Evolutionary conservation across 768 basidiomycete genomes (phyloP).

Genomic region (Russula vinacea): DNA sequence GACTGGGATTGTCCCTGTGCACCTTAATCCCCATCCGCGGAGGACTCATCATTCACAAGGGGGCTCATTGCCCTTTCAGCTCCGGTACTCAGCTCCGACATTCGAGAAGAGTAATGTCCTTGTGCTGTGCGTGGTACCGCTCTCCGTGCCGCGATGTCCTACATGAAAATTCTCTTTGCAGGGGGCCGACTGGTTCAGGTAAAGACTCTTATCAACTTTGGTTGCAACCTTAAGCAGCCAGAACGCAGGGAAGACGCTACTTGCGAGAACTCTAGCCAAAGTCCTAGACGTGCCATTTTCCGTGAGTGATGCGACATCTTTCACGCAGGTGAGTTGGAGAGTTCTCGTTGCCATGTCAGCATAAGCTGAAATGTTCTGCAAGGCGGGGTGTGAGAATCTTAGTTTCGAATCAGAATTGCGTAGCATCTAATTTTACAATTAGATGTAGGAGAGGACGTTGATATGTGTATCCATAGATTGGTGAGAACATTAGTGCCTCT

Average conservation of each 20-base stretch:
- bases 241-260: slow-evolving; percentile 73
- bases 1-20: slow-evolving; percentile 49
- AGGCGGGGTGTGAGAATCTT: slow-evolving; percentile 67
- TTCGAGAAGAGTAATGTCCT: slow-evolving; percentile 98
- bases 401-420: neutral
- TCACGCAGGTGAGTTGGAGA: slow-evolving; percentile 66
- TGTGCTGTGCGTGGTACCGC: slow-evolving; percentile 61
- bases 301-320: slow-evolving; percentile 87
- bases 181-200: slow-evolving; percentile 88
- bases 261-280: slow-evolving; percentile 88
- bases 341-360: neutral
- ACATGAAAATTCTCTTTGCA: slow-evolving; percentile 31
- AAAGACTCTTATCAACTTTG: slow-evolving; percentile 26
- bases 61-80: slow-evolving; percentile 35
- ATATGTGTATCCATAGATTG: slow-evolving; percentile 83
- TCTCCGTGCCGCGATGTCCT: slow-evolving; percentile 27
- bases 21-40: slow-evolving; percentile 57
- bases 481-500: slow-evolving; percentile 42
- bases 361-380: slow-evolving; percentile 5
- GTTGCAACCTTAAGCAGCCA: slow-evolving; percentile 16
- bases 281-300: slow-evolving; percentile 94
- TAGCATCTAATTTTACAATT: slow-evolving; percentile 7
- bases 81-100: slow-evolving; percentile 48
- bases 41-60: slow-evolving; percentile 22
- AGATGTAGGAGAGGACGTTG: slow-evolving; percentile 98